phyloP scores from a whole-genome alignment of 2,329 filamentous ascomycete species.

The Neofusicoccum cordaticola region DNA sequence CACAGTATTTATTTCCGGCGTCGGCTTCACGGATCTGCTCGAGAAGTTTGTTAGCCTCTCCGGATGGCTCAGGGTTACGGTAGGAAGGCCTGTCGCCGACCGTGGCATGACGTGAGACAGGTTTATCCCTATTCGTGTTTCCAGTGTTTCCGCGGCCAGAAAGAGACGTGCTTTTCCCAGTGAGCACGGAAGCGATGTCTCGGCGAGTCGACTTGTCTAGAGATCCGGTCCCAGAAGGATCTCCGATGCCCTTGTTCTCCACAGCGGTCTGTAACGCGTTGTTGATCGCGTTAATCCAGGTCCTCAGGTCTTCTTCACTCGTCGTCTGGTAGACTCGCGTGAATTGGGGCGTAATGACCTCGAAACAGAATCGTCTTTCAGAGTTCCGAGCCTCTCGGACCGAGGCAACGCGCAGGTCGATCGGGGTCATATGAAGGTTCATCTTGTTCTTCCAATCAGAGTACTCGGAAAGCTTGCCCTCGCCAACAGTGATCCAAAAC shows the following conservation, averaged over 20 bases:
- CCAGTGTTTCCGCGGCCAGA: conserved; percentile 52
- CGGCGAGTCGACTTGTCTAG: conserved; percentile 61
- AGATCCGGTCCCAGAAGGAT: conserved; percentile 50
- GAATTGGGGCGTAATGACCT: conserved; percentile 94
- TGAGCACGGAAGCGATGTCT: conserved; percentile 89
- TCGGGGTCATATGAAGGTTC: conserved; percentile 96
- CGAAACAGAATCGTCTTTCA: conserved; percentile 94
- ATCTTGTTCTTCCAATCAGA: conserved; percentile 99
- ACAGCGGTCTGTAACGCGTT: conserved; percentile 96
- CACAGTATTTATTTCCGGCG: conserved; percentile 89
- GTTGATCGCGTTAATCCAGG: conserved; percentile 94
- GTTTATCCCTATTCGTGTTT: conserved; percentile 42
- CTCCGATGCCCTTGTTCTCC: conserved; percentile 60
- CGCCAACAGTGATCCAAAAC: conserved; percentile 98
- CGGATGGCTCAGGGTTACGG: conserved; percentile 67
- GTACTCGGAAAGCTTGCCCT: conserved; percentile 95
- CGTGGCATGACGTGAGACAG: conserved; percentile 80
- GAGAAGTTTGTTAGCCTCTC: conserved; percentile 80
- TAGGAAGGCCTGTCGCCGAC: conserved; percentile 82
- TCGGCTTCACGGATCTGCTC: conserved; percentile 86
- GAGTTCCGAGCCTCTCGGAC: conserved; percentile 93
- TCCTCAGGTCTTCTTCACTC: conserved; percentile 96
- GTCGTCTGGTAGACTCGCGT: conserved; percentile 97
- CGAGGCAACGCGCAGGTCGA: conserved; percentile 94
- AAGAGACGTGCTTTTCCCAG: conserved; percentile 81